Conservation (phyloP, 2,329 filamentous ascomycete species). For the Ophiobolus disseminans region DNA sequence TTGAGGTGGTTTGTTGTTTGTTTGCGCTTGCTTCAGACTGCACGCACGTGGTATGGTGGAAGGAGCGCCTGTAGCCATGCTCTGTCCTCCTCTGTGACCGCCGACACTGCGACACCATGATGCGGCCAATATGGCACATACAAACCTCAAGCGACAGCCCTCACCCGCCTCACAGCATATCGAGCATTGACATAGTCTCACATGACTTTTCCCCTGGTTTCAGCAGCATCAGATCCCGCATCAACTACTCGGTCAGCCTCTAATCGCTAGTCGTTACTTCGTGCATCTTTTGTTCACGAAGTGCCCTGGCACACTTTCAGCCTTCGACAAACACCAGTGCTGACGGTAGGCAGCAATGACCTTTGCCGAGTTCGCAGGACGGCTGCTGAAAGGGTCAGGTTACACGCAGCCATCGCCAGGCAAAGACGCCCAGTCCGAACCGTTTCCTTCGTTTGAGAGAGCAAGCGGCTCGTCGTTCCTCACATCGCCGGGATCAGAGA, state of each 20-base stretch:
- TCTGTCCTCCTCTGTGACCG: slow-evolving; percentile 15
- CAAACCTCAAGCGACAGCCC: slow-evolving; percentile 35
- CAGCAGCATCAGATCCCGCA: slow-evolving; percentile 44
- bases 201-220: slow-evolving; percentile 47
- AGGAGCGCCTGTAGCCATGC: slow-evolving; percentile 4
- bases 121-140: slow-evolving; percentile 14
- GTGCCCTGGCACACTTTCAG: slow-evolving; percentile 11
- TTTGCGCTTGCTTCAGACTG: too few relatives aligned
- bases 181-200: slow-evolving; percentile 49
- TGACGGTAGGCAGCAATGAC: slow-evolving; percentile 39
- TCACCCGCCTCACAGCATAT: slow-evolving; percentile 39
- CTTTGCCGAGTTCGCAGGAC: slow-evolving; percentile 38
- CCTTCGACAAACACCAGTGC: slow-evolving; percentile 15
- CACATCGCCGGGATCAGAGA: slow-evolving; percentile 16
- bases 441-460: slow-evolving; percentile 25
- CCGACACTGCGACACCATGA: slow-evolving; percentile 5
- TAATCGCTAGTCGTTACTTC: slow-evolving; percentile 33
- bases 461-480: slow-evolving; percentile 17
- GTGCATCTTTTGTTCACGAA: slow-evolving; percentile 31
- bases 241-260: slow-evolving; percentile 43
- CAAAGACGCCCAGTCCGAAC: slow-evolving; percentile 23
- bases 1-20: too few relatives aligned
- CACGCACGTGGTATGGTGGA: too few relatives aligned
- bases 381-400: slow-evolving; percentile 46
- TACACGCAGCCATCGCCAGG: slow-evolving; percentile 32